Base-by-base conservation (phyloP, 768 basidiomycete genomes). In the Lactarius indigo region DNA sequence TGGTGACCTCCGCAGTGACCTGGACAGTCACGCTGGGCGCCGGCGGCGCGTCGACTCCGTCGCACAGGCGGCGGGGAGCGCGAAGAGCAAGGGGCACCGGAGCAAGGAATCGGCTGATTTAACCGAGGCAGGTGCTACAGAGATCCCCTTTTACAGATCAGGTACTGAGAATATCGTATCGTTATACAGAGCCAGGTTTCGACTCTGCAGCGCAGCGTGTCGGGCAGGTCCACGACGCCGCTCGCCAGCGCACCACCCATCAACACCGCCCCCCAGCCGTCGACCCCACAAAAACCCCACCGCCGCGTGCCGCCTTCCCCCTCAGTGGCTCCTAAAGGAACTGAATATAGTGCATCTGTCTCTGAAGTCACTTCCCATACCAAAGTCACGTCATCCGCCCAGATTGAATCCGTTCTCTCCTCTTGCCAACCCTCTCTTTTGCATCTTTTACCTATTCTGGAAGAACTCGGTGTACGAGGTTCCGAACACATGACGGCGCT, bases 401-500 rank as follows among this genome's bases (percentile, higher is more conserved):
- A 79, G 20, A 72, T 91, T 26, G 85, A 87, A 65, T 74, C 77
- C 1, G 76, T 90, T 42, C 81, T 91, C 18, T 75, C 79, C 1
- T 82, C 87, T 5, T 91, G 89, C 73, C 79, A 84, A 65, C 89
- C 90, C 20, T 84, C 89, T 3, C 76, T 91, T 57, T 61, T 83
- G 18, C 90, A 91, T 76, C 82, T 90, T 47, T 77, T 79, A 1
- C 87, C 87, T 0, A 76, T 84, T 20, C 76, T 91, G 35, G 78
- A 78, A 35, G 80, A 77, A 31, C 78, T 91, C 12, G 89, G 90
- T 0, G 87, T 91, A 37, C 75, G 78, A 59, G 80, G 76, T 10
- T 77, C 84, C 59, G 87, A 85, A 44, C 89, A 91, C 74, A 75
- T 91, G 42, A 79, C 82, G 13, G 90, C 90, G 2, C 76, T 91